Base-by-base conservation (phyloP, 2,329 filamentous ascomycete species). In the Fusarium camptoceras region DNA sequence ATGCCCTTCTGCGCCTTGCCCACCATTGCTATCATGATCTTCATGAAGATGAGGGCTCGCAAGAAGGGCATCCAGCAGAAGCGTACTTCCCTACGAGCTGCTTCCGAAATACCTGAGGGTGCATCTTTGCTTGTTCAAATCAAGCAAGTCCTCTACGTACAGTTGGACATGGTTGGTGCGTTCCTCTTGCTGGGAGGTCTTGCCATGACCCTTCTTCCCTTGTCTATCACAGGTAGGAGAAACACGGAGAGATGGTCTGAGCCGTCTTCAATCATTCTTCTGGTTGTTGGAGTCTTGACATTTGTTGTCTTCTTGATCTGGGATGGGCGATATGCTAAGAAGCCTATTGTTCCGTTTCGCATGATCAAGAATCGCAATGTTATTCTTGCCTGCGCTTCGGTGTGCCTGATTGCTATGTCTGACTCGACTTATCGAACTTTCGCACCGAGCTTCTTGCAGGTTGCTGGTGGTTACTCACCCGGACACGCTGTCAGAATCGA, bases 351-450 rank as follows among this genome's bases (percentile, higher is more conserved):
- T n/a, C 68, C 68, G 0, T 71, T 71, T n/a, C 68, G 67, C 8
- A 71, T 68, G 5, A 71, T 71, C 8, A 51, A 49, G 2, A 64
- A 71, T 8, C 63, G 68, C 25, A 71, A 71, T 5, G 68, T 71
- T 10, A 58, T 71, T 4, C 27, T 71, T 5, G 68, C 68, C 1
- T 71, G 68, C 20, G 68, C 47, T 10, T 71, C 67, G 0, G 68
- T 64, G 0, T 59, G 59, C 10, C 27, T 64, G 24, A 71, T 71
- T 30, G 63, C 68, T 2, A 71, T 71, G 67, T 70, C 68, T 3
- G 68, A 71, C 15, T 71, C 67, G 3, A 53, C 70, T 3, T 71
- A 71, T 15, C 41, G 68, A 5, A 68, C 68, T 0, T 71, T 71
- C 6, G 50, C 70, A 5, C 60, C 68, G 0, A 71, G 68, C 2